Evolutionary conservation across 1,139 yeast genomes (phyloP).

Genomic region (Yamadazyma membranifaciens): DNA sequence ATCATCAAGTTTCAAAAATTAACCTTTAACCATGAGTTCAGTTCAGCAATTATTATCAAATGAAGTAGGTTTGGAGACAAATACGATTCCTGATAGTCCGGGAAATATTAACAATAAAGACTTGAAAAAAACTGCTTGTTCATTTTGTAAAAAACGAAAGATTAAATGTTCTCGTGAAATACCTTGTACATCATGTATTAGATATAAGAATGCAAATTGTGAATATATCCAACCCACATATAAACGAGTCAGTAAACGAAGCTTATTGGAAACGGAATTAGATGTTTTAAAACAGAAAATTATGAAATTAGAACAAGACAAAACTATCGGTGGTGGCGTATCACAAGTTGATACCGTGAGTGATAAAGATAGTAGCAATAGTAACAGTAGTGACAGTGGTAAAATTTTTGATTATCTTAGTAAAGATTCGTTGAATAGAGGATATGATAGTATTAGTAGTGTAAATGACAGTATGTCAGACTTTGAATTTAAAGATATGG

Average conservation of each 20-base stretch:
- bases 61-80: neutral
- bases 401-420: slow-evolving; percentile 1
- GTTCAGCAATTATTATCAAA: neutral
- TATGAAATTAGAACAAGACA: slow-evolving; percentile 4
- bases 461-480: neutral
- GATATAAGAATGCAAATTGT: slow-evolving; percentile 11
- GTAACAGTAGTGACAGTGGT: neutral
- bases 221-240: slow-evolving; percentile 5
- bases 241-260: slow-evolving; percentile 6
- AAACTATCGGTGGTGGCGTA: neutral
- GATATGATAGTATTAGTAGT: neutral
- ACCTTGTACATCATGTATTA: slow-evolving; percentile 15
- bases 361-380: neutral
- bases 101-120: neutral
- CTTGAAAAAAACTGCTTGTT: slow-evolving; percentile 9
- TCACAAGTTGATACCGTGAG: neutral
- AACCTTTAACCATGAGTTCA: too few species aligned
- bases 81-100: neutral
- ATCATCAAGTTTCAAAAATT: too few species aligned
- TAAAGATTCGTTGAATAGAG: too few species aligned
- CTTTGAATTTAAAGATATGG: slow-evolving; percentile 4
- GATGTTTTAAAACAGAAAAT: slow-evolving; percentile 5
- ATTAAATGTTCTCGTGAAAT: slow-evolving; percentile 13
- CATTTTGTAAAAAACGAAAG: slow-evolving; percentile 14
- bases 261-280: slow-evolving; percentile 5